phyloP scores from a whole-genome alignment of 2,329 filamentous ascomycete species.

The Biscogniauxia marginata region DNA sequence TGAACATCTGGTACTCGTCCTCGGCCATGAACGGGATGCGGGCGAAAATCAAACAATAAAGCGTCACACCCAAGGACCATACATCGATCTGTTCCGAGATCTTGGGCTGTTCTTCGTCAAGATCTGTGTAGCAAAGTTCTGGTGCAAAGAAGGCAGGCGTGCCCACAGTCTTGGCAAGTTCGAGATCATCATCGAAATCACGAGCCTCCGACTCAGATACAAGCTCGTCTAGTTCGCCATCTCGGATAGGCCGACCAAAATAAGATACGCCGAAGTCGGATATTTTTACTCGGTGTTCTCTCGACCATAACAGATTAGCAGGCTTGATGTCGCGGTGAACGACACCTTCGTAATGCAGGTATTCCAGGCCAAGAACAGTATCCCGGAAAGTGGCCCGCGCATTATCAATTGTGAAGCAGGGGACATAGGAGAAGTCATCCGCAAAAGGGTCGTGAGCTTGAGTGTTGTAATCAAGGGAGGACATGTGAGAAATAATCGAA shows the following conservation, averaged over 20 bases:
- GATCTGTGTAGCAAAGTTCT: slow-evolving; percentile 88
- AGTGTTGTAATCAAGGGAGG: slow-evolving; percentile 58
- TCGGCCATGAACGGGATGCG: slow-evolving; percentile 91
- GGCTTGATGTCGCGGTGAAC: slow-evolving; percentile 85
- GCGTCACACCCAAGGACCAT: slow-evolving; percentile 93
- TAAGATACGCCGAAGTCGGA: slow-evolving; percentile 99
- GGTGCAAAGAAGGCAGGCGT: slow-evolving; percentile 98
- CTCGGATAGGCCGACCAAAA: slow-evolving; percentile 81
- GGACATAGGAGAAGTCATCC: slow-evolving; percentile 90
- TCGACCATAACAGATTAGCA: slow-evolving; percentile 86
- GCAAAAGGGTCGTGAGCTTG: slow-evolving; percentile 66
- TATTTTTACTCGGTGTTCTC: slow-evolving; percentile 86
- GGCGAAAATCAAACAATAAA: slow-evolving; percentile 93
- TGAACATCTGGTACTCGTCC: slow-evolving; percentile 89
- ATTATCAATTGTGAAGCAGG: slow-evolving; percentile 83
- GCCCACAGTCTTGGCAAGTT: slow-evolving; percentile 96
- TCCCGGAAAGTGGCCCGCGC: slow-evolving; percentile 86
- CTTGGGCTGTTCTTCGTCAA: slow-evolving; percentile 66
- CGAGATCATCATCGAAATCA: slow-evolving; percentile 88
- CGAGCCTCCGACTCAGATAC: slow-evolving; percentile 78
- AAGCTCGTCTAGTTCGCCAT: slow-evolving; percentile 75
- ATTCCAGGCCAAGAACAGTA: slow-evolving; percentile 89
- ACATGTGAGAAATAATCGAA: slow-evolving; percentile 71
- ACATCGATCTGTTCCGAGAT: slow-evolving; percentile 94
- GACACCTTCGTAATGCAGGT: slow-evolving; percentile 84